Percentiles rank a stretch among this genome's conserved stretches.
phyloP scores from a whole-genome alignment of 139 green algal genomes.

The Closterium sp. region DNA sequence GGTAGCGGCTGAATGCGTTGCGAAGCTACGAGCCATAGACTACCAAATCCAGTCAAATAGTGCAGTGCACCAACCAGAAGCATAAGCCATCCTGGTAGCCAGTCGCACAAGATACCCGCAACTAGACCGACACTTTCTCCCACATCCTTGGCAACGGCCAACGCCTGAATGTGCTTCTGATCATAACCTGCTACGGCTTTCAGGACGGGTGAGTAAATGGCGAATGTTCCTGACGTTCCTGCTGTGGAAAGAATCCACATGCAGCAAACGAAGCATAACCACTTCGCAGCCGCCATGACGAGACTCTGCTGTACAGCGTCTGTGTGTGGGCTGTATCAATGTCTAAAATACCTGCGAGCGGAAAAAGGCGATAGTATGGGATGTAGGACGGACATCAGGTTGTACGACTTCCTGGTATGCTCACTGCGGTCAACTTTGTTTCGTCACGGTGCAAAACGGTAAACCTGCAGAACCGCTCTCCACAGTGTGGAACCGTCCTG shows the following conservation, averaged over 20 bases:
- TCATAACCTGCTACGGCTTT: constrained; percentile 22
- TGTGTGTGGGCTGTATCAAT: no score
- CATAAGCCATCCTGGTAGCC: constrained; percentile 7
- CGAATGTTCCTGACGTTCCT: constrained; percentile 17
- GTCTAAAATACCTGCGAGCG: no score
- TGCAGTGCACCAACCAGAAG: constrained; percentile 2
- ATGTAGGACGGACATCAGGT: no score
- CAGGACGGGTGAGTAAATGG: constrained; percentile 33
- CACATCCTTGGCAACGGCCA: constrained; percentile 38
- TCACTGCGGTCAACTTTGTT: no score
- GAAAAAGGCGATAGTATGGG: no score
- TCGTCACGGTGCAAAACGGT: no score
- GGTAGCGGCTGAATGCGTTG: neutral
- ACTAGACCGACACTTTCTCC: constrained; percentile 31
- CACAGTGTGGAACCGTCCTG: no score
- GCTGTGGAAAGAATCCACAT: constrained; percentile 23
- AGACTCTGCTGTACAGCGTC: no score
- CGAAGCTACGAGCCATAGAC: neutral
- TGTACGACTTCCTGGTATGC: no score
- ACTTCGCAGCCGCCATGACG: neutral
- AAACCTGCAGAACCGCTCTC: no score
- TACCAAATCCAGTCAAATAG: neutral
- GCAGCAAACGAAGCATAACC: constrained; percentile 29
- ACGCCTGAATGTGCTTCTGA: constrained; percentile 15
- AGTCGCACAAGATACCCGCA: constrained; percentile 16